Evolutionary conservation across 495 filamentous ascomycete genomes (phyloP), one percentile per base, ranked within the genome.

Genomic region (Collariella sp.): DNA sequence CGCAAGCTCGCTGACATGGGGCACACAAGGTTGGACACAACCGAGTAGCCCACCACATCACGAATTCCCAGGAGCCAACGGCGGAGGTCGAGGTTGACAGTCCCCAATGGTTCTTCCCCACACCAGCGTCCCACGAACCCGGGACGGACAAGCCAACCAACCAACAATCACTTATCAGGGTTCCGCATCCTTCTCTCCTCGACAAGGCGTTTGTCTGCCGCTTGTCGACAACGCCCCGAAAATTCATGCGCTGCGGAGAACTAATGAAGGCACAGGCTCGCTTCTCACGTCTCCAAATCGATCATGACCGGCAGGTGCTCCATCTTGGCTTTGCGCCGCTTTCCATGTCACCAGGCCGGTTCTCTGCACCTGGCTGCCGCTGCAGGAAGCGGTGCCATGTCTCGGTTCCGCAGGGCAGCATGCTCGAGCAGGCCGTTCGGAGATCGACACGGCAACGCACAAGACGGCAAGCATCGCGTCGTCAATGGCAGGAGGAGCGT

Each of bases 131-230:
- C 51, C 51, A 54, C 34, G 43, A 46, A 35, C 34, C 31, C 39
- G 51, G 51, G 51, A 46, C 51, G 43, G 18, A 11, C 48, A 39
- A 47, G 43, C 51, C 51, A 39, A 40, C 46, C 35, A 38, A 20
- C 20, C 33, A 45, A 9, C 24, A 2, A 20, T 18, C n/a, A n/a
- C n/a, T n/a, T n/a, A n/a, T n/a, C 50, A 39, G 16, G 43, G 43
- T 46, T 29, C 22, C 15, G 34, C 43, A 46, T 46, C 42, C 51
- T 40, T 23, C 51, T 15, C 23, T 54, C 43, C 51, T 40, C 43
- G 6, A 16, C 15, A 50, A 9, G 26, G 5, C 9, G 26, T 31
- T 31, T 4, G 5, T 31, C 26, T 9, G 26, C 26, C 5, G 9
- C 4, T 4, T 31, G 26, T 9, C 26, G 26, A 9, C 26, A 31